These are phyloP conservation scores for Paracamarosporium sp. DNA, from an alignment of 2,329 filamentous ascomycete genomes.

Conservation along the genomic window DNA sequence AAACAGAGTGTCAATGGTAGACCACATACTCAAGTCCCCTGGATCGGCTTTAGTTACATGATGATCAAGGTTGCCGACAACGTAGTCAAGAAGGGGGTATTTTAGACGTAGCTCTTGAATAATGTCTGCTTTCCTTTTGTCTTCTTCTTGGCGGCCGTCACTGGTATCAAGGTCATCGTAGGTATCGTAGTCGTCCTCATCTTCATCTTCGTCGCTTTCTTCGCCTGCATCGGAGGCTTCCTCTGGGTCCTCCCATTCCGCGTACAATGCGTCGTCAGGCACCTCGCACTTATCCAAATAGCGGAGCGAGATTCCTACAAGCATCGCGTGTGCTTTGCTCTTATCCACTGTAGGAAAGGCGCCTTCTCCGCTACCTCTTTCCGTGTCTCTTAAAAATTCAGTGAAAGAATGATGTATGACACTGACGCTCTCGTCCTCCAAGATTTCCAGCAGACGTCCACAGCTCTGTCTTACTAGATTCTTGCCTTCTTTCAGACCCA, in stretches of 20 bases:
- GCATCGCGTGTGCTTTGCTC: background rate
- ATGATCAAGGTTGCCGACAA: background rate
- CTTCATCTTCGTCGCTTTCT: background rate
- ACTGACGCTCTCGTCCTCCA: background rate
- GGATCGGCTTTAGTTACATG: background rate
- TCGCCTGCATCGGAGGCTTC: background rate
- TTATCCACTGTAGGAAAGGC: background rate
- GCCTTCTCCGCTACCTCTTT: background rate
- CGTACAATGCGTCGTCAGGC: background rate
- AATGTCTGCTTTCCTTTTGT: background rate
- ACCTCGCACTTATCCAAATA: background rate
- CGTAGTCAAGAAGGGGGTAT: background rate
- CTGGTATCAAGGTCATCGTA: background rate
- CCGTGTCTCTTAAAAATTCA: background rate
- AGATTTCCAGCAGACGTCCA: background rate
- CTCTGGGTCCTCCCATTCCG: background rate
- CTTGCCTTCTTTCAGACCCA: background rate
- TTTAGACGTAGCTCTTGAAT: background rate
- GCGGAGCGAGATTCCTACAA: background rate
- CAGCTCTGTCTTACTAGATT: background rate
- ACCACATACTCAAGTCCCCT: background rate
- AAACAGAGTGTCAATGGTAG: background rate
- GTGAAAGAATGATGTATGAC: constrained; percentile 5
- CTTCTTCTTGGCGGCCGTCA: background rate
- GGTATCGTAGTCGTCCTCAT: background rate